Base-by-base conservation (phyloP, 441 rosid genomes). In the Francoa sonchifolia region DNA sequence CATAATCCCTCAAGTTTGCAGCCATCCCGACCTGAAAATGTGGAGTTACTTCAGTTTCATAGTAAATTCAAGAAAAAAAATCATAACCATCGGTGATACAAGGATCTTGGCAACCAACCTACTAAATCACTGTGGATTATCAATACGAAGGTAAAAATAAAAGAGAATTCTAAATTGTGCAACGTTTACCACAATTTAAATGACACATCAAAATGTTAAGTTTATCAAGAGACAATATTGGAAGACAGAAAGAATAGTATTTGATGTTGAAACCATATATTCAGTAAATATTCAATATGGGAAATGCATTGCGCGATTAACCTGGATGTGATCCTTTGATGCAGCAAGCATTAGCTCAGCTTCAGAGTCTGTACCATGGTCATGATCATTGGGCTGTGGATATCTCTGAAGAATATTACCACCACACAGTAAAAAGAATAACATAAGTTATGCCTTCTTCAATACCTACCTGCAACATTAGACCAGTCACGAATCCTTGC, bases 271-370 rank as follows among this genome's bases (percentile, higher is more conserved):
- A 54, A 36, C 27, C 33, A 48, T n/a, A 15, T 23, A 35, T 22
- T 45, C 19, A 42, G n/a, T n/a, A n/a, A n/a, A n/a, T n/a, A 29
- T 21, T 53, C 43, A 52, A 33, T 43, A 33, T 29, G 11, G 22
- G 32, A 5, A 52, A 19, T 19, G 11, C 23, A 55, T 30, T 19
- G 42, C 33, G 19, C 38, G 10, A 51, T 8, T 42, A 50, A 86
- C 99, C 95, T 82, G 93, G 48, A 90, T 90, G 63, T 86, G 83
- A 68, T 90, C 90, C 61, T 71, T 80, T n/a, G 83, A 72, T 47
- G 71, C 49, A 61, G 80, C 64, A 68, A 78, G 90, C 95, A 82
- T 90, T 64, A 56, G 61, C 62, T 65, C 62, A 64, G 72, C 78
- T 49, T 43, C 63, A 52, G 63, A 77, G 67, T 73, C 76, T 38